A percentile compares a stretch with the other conserved stretches of the same genome.
phyloP scores from a whole-genome alignment of 139 green algal species.

The Chlorella ohadii region DNA sequence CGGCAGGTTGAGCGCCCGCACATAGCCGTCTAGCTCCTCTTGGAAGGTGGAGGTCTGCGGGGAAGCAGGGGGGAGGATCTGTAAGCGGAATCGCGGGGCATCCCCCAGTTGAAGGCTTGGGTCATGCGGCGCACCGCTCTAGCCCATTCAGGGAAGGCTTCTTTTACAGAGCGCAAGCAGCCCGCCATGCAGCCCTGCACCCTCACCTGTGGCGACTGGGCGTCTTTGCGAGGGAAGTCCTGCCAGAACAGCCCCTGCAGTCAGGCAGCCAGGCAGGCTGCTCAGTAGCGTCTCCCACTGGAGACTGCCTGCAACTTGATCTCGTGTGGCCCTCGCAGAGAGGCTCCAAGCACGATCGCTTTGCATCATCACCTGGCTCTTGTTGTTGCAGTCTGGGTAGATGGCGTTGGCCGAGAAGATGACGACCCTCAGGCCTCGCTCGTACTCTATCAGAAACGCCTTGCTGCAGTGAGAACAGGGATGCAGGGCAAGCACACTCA shows the following conservation, averaged over 20 bases:
- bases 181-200: background rate
- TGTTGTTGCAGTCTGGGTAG: slow-evolving; percentile 82
- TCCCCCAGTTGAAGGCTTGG: no score
- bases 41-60: slow-evolving; percentile 59
- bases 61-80: background rate
- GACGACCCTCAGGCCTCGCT: slow-evolving; percentile 73
- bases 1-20: slow-evolving; percentile 64
- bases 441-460: slow-evolving; percentile 65
- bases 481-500: no score
- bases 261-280: background rate
- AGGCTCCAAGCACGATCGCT: no score
- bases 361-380: slow-evolving; percentile 77
- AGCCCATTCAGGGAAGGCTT: no score
- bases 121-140: no score
- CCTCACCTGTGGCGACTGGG: slow-evolving; percentile 11
- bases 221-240: slow-evolving; percentile 79
- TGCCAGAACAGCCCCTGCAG: slow-evolving; percentile 61
- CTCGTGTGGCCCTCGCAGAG: no score
- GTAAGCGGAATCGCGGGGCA: background rate
- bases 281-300: no score
- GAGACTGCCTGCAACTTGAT: no score
- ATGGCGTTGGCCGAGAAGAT: slow-evolving; percentile 90
- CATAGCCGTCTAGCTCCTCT: slow-evolving; percentile 64
- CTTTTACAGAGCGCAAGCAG: no score
- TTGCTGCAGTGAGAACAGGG: slow-evolving; percentile 56